phyloP scores from a whole-genome alignment of 352 stramenopile genomes.

The Phytophthora constricta region DNA sequence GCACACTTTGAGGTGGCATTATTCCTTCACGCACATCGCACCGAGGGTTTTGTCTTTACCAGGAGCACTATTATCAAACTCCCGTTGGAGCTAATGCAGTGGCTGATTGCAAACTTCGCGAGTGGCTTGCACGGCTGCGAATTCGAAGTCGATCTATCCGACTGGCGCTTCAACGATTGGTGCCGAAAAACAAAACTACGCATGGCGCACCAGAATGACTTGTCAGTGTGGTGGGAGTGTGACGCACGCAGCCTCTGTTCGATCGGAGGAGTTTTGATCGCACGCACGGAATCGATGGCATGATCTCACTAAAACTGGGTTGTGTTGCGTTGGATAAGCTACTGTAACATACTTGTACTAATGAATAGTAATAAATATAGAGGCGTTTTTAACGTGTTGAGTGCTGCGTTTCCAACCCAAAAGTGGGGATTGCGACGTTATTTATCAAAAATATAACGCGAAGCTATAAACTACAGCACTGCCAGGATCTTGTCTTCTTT shows the following conservation, averaged over 20 bases:
- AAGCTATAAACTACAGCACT: too few species aligned
- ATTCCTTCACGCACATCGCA: constrained; percentile 28
- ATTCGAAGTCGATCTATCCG: constrained; percentile 30
- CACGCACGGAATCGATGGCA: too few species aligned
- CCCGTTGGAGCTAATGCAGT: constrained; percentile 37
- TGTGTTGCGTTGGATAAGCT: too few species aligned
- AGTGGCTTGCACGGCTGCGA: constrained; percentile 28
- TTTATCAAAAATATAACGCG: too few species aligned
- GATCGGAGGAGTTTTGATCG: neutral
- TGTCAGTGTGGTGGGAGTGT: constrained; percentile 36
- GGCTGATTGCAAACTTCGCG: constrained; percentile 29
- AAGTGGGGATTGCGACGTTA: too few species aligned
- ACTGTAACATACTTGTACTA: too few species aligned
- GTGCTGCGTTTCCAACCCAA: too few species aligned
- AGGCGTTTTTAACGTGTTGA: too few species aligned
- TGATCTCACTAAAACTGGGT: too few species aligned
- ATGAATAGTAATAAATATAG: too few species aligned
- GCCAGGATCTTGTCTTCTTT: too few species aligned
- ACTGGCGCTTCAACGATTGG: constrained; percentile 39
- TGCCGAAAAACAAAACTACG: constrained; percentile 25
- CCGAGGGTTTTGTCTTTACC: constrained; percentile 27
- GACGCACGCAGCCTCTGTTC: constrained; percentile 12
- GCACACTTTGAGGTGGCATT: constrained; percentile 35
- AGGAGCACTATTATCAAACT: constrained; percentile 31
- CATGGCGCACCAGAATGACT: constrained; percentile 32